Conservation (phyloP, 306 rosid species). For the Ceratonia siliqua region DNA sequence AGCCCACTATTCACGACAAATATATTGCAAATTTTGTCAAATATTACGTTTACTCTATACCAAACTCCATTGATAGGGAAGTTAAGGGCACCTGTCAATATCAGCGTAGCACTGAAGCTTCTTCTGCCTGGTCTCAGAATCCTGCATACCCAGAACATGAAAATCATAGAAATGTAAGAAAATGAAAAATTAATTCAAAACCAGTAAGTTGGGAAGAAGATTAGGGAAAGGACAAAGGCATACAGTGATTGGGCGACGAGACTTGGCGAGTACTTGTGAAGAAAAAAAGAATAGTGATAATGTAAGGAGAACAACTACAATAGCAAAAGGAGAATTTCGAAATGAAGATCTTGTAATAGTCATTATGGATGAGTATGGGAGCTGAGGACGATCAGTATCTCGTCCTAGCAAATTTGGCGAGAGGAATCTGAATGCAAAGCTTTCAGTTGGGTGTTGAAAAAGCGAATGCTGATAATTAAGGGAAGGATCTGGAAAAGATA, state of each 20-base stretch:
- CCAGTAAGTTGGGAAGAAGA: not conserved
- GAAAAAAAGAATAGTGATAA: constrained; percentile 35
- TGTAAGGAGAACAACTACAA: constrained; percentile 29
- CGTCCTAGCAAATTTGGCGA: too few species aligned
- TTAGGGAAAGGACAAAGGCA: not conserved
- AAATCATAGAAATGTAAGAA: not conserved
- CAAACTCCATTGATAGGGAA: not conserved
- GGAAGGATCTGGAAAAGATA: too few species aligned
- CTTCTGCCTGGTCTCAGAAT: constrained; percentile 66
- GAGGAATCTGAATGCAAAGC: too few species aligned
- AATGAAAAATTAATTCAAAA: not conserved
- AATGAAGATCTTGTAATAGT: not conserved
- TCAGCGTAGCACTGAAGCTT: constrained; percentile 84
- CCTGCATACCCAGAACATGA: constrained; percentile 48
- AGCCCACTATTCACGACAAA: constrained; percentile 55
- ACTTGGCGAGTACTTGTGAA: constrained; percentile 57
- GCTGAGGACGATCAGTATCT: too few species aligned
- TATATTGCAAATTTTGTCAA: not conserved
- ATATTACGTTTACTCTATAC: not conserved
- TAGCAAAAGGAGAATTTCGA: not conserved
- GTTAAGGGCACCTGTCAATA: constrained; percentile 61
- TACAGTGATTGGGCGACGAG: constrained; percentile 72
- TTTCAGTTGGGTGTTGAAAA: too few species aligned
- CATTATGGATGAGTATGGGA: not conserved
- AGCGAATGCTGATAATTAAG: too few species aligned